These are phyloP conservation scores for Pisolithus microcarpus DNA, from an alignment of 768 basidiomycete genomes.

Conservation along the genomic window DNA sequence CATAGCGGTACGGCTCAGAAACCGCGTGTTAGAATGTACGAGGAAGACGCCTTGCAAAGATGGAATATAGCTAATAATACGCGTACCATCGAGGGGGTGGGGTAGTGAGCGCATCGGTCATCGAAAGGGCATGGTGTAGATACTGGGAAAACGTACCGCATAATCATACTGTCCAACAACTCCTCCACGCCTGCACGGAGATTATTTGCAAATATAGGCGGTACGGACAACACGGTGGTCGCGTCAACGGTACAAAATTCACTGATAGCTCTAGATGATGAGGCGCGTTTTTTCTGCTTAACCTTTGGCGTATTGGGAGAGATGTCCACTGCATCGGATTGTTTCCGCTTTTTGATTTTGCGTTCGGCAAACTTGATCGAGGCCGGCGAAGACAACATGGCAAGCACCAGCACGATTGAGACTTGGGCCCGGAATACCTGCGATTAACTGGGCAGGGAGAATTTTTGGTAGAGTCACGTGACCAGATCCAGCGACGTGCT, in stretches of 20 bases:
- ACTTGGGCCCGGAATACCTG: neutral
- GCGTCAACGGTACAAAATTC: conserved; percentile 62
- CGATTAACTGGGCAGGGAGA: neutral
- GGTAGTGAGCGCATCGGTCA: neutral
- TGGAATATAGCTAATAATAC: conserved; percentile 64
- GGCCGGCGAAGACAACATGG: neutral
- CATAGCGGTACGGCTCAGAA: conserved; percentile 54
- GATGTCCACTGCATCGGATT: conserved; percentile 16
- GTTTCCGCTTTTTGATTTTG: conserved; percentile 45
- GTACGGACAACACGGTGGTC: conserved; percentile 64
- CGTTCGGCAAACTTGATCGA: conserved; percentile 2
- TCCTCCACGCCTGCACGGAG: conserved; percentile 74
- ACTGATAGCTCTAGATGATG: conserved; percentile 22
- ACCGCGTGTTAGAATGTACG: conserved; percentile 71
- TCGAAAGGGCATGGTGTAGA: neutral
- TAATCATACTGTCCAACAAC: conserved; percentile 89
- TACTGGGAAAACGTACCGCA: conserved; percentile 57
- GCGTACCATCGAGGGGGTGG: conserved; percentile 1
- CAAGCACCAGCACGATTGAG: neutral
- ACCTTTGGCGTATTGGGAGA: conserved; percentile 28
- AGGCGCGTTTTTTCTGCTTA: conserved; percentile 28
- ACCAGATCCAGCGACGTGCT: neutral
- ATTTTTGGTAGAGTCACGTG: neutral
- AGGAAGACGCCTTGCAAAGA: conserved; percentile 83
- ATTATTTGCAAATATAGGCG: conserved; percentile 74